phyloP scores from a whole-genome alignment of 1,284 basidiomycete genomes.

The Sphagnurus paluster region DNA sequence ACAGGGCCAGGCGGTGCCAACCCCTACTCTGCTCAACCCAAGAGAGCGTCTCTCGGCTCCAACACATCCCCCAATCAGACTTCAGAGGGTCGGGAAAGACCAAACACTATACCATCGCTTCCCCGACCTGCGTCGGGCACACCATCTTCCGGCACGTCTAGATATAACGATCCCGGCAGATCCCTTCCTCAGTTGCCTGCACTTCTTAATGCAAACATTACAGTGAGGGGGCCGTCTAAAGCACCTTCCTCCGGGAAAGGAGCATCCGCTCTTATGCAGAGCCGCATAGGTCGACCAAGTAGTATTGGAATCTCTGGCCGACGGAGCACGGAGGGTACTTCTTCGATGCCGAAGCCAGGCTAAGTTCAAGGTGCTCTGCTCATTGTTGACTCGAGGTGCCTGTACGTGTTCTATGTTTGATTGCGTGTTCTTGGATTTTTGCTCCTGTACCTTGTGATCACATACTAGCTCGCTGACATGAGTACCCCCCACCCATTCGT shows the following conservation, averaged over 20 bases:
- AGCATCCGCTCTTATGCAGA: slow-evolving; percentile 45
- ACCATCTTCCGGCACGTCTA: slow-evolving; percentile 25
- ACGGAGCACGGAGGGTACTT: slow-evolving; percentile 39
- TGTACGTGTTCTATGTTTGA: not conserved
- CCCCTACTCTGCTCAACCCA: slow-evolving; percentile 43
- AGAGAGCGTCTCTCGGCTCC: slow-evolving; percentile 61
- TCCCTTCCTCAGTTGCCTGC: slow-evolving; percentile 40
- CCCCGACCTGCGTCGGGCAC: slow-evolving; percentile 30
- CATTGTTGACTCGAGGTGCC: slow-evolving; percentile 6
- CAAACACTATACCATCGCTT: slow-evolving; percentile 36
- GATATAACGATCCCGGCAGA: slow-evolving; percentile 33
- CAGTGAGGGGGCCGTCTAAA: slow-evolving; percentile 47
- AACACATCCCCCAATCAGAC: slow-evolving; percentile 30
- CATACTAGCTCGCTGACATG: slow-evolving; percentile 2
- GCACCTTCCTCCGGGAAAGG: slow-evolving; percentile 37
- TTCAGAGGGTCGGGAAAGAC: slow-evolving; percentile 37
- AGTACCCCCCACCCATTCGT: not conserved
- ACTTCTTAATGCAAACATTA: slow-evolving; percentile 47
- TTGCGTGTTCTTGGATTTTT: not conserved
- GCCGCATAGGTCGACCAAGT: slow-evolving; percentile 64
- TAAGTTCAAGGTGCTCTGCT: slow-evolving; percentile 23
- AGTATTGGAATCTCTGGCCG: slow-evolving; percentile 41
- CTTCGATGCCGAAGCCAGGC: slow-evolving; percentile 21
- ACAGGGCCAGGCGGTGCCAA: slow-evolving; percentile 45
- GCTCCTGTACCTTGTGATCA: slow-evolving; percentile 1